Base-by-base conservation (phyloP, 352 stramenopile species). In the Phytophthora aleatoria region DNA sequence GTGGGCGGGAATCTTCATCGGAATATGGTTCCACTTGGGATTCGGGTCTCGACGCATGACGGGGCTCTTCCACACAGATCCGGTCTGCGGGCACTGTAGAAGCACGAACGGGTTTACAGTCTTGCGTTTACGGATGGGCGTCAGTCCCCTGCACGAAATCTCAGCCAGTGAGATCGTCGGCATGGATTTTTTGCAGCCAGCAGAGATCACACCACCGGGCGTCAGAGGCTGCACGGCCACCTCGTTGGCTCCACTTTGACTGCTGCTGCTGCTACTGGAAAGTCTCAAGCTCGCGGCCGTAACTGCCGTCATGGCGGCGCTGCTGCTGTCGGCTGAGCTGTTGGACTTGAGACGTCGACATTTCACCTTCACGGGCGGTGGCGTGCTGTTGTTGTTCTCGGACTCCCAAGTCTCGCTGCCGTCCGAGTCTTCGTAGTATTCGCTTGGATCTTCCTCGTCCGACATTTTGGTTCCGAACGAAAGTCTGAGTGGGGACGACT, bases 41-140 rank as follows among this genome's bases (percentile, higher is more conserved):
- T 81, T 74, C 9, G 49, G 51, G n/a, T 83, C 61, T 45, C 73
- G 73, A 30, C 71, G 71, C 27, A 70, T 58, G 9, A 87, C 70
- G 2, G 73, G 71, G 31, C 78, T 87, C 43, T 87, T 87, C 78
- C 76, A 86, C 2, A 71, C 55, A 5, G 39, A 30, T 59, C 66
- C 58, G n/a, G 50, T 71, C 8, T 66, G 56, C 10, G 68, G 50
- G 20, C 62, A 76, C 51, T 71, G 78, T 38, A 87, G 45, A 15
- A 81, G 41, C 50, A 87, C 54, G 45, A 85, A 87, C n/a, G 79
- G 74, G 54, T 87, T 87, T 47, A 87, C 79, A 47, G 50, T 67
- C 64, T 84, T 85, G 41, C 76, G 79, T 44, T 78, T 79, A 50
- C 78, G 78, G 45, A 87, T 79, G 33, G 78, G 75, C n/a, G 49